These are phyloP conservation scores for Tuctoria greenei DNA, from an alignment of 176 grass and related monocot genomes.

Conservation along the genomic window DNA sequence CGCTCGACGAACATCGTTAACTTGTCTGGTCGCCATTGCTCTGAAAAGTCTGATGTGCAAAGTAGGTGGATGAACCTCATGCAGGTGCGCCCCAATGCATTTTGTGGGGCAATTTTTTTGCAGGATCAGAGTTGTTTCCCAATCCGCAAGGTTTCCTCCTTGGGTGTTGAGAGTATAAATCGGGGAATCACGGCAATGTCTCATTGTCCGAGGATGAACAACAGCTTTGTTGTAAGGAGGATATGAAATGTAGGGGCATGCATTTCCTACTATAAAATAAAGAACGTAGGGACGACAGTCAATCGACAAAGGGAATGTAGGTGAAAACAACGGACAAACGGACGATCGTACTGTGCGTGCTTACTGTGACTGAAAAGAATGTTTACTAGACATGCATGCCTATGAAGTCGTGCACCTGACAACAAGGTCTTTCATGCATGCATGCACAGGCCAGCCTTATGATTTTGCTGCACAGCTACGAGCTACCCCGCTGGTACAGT, in stretches of 20 bases:
- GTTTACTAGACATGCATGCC: slow-evolving; percentile 1
- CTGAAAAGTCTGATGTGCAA: no score
- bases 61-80: background rate
- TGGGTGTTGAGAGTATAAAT: background rate
- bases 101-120: no score
- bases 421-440: background rate
- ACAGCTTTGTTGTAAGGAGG: background rate
- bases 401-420: background rate
- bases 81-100: no score
- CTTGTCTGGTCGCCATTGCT: background rate
- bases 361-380: slow-evolving; percentile 36
- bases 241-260: background rate
- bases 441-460: slow-evolving; percentile 19
- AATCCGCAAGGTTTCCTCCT: background rate
- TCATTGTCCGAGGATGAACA: background rate
- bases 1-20: background rate
- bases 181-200: background rate
- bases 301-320: background rate
- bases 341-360: background rate
- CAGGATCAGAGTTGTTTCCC: background rate
- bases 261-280: background rate
- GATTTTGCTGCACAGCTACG: background rate
- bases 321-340: background rate
- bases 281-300: background rate
- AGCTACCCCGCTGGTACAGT: background rate